phyloP scores from a whole-genome alignment of 805 yeast genomes.

The Candida piceae region DNA sequence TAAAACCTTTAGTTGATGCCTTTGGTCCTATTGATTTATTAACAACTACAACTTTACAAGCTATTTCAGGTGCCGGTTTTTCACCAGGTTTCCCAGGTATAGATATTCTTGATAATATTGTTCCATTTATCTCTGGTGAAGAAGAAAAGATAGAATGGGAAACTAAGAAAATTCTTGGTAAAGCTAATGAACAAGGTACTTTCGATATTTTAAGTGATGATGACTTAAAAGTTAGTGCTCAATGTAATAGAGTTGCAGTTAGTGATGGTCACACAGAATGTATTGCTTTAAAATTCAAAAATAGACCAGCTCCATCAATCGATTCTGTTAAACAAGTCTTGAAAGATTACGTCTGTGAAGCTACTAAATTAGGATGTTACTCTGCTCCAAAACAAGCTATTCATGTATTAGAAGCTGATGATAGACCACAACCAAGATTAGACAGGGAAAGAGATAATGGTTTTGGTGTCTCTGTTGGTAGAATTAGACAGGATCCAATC shows the following conservation, averaged over 20 bases:
- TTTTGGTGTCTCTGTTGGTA: conserved; percentile 90
- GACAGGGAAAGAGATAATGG: conserved; percentile 95
- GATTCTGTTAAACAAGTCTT: conserved; percentile 72
- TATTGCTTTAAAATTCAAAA: conserved; percentile 77
- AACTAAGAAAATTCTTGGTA: conserved; percentile 89
- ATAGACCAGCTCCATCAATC: conserved; percentile 78
- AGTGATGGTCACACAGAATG: conserved; percentile 98
- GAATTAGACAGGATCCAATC: conserved; percentile 89
- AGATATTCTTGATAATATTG: conserved; percentile 89
- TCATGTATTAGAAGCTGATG: conserved; percentile 83
- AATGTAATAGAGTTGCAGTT: conserved; percentile 95
- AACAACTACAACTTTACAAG: conserved; percentile 91
- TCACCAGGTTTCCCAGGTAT: conserved; percentile 97
- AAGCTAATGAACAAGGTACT: conserved; percentile 47
- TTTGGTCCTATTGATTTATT: conserved; percentile 89
- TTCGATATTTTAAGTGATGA: conserved; percentile 57
- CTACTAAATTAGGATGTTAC: conserved; percentile 69
- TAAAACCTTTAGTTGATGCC: conserved; percentile 84
- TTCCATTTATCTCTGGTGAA: conserved; percentile 93
- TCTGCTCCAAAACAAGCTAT: conserved; percentile 93
- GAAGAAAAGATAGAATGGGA: conserved; percentile 99
- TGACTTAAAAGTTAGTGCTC: conserved; percentile 85
- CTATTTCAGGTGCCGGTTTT: conserved; percentile 97
- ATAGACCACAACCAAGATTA: conserved; percentile 96
- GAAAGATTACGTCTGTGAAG: conserved; percentile 76